Evolutionary conservation across 2,329 filamentous ascomycete species (phyloP), one percentile per base, ranked within the genome.

Genomic region (Fusarium sp.): DNA sequence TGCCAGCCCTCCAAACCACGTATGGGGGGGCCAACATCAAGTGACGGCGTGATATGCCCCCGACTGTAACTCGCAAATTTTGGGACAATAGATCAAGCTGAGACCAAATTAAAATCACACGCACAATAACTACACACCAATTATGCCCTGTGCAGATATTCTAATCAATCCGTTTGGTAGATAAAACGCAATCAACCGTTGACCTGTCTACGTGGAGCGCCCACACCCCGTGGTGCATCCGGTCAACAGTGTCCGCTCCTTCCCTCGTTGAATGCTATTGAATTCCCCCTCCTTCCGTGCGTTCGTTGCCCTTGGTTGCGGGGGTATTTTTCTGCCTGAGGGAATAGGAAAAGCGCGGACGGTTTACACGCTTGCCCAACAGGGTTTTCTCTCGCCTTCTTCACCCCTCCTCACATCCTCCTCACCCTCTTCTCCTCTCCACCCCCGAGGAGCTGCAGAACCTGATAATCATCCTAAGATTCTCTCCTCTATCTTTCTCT

Each of bases 311-410:
- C 46, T 20, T 51, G 27, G 27, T n/a, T 31, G 46, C 27, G 46
- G 46, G 24, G 24, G 27, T 31, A 6, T 31, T 51, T 51, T 51
- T 29, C 27, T 51, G 42, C 22, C 42, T 46, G 42, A 46, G 42
- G 24, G 22, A 46, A 46, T 46, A 46, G 42, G 42, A 9, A 9
- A 31, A 51, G 4, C 46, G 46, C 27, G 46, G 46, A 31, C 46
- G 3, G 68, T 69, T 72, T 63, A 72, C 27, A 24, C 16, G 46
- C 24, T n/a, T 51, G 24, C 46, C 27, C 46, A 29, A 31, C 46
- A 31, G 17, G 27, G 46, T 51, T 12, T 31, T 31, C 27, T 51
- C 46, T 31, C 46, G 2, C 10, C 46, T 51, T 31, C 46, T 5
- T 31, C 46, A n/a, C 46, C 46, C 27, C 46, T 51, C 44, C 38